Base-by-base conservation (phyloP, 2,329 filamentous ascomycete species). In the Aspergillus latus region DNA sequence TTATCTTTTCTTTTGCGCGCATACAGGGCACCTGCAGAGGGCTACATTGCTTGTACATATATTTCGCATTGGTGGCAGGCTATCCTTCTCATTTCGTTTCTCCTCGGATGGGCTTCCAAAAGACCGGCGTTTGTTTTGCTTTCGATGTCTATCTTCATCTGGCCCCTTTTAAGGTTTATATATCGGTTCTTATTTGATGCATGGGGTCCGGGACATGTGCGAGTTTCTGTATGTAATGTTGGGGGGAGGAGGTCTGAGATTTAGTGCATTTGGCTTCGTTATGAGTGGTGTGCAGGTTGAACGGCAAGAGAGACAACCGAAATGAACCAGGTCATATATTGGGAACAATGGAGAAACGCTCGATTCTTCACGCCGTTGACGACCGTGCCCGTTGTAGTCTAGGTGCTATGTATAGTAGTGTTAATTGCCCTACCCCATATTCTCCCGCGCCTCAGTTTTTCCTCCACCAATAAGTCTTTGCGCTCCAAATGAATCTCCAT, bases 41-140 rank as follows among this genome's bases (percentile, higher is more conserved):
- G 62, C 57, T 66, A 64, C 62, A 63, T 66, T 64, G 57, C 61
- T 64, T 72, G 68, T 72, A 71, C 65, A 72, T 72, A 72, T 72
- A 63, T 61, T 67, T 57, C 21, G 61, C 62, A 66, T 65, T 57
- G 57, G 64, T 49, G 62, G 61, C 63, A 63, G 54, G 59, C 57
- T 62, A 59, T 61, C 54, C 54, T 58, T 59, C 42, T 52, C 28
- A 45, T 44, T 54, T 50, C 51, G 39, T 57, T 21, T 55, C 32
- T 60, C 56, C 49, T 42, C 52, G 52, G 43, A 48, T 52, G 52
- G 59, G 52, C 57, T 56, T 59, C 21, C 32, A 53, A 48, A 57
- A 53, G 47, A 57, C 46, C 26, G 52, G 57, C 45, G 47, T 56
- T 49, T 48, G 49, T 21, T 56, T 51, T 52, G 46, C 52, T 51